Conservation (phyloP, 192 early-diverging fungal species). For the Coemansia sp. region DNA sequence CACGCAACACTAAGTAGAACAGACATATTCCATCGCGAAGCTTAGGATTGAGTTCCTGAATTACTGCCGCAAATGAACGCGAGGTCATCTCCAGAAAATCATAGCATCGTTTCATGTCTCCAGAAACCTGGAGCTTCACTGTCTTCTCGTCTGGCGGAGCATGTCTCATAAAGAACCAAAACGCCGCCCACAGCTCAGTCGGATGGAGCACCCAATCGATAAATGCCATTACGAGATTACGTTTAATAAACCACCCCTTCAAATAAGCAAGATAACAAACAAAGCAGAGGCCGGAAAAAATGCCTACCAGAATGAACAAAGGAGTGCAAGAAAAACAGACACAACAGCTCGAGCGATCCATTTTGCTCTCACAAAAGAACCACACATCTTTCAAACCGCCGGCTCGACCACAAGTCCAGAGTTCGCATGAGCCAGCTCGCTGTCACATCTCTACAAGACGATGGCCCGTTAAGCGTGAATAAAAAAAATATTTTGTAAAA, state of each 20-base stretch:
- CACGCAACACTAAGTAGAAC: constrained; percentile 94
- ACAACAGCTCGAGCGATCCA: neutral
- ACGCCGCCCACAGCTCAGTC: constrained; percentile 78
- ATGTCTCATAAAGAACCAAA: constrained; percentile 65
- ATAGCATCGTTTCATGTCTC: constrained; percentile 75
- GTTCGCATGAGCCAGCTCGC: too few species aligned
- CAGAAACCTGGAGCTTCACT: constrained; percentile 53
- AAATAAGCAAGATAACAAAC: neutral
- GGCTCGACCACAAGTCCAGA: too few species aligned
- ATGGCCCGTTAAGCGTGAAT: too few species aligned
- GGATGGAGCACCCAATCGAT: constrained; percentile 76
- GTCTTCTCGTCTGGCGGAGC: constrained; percentile 60
- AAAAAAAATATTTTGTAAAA: neutral
- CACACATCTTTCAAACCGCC: too few species aligned
- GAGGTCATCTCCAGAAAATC: constrained; percentile 91
- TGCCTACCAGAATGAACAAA: neutral
- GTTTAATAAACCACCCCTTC: neutral
- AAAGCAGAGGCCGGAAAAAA: neutral
- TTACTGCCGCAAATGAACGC: constrained; percentile 94
- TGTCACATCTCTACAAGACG: too few species aligned
- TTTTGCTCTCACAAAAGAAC: too few species aligned
- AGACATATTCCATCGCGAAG: constrained; percentile 85
- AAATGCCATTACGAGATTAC: constrained; percentile 48
- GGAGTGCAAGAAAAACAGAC: neutral
- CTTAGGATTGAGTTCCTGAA: constrained; percentile 78